These are phyloP conservation scores for Amanita jacksonii DNA, from an alignment of 768 basidiomycete genomes.

Conservation along the genomic window DNA sequence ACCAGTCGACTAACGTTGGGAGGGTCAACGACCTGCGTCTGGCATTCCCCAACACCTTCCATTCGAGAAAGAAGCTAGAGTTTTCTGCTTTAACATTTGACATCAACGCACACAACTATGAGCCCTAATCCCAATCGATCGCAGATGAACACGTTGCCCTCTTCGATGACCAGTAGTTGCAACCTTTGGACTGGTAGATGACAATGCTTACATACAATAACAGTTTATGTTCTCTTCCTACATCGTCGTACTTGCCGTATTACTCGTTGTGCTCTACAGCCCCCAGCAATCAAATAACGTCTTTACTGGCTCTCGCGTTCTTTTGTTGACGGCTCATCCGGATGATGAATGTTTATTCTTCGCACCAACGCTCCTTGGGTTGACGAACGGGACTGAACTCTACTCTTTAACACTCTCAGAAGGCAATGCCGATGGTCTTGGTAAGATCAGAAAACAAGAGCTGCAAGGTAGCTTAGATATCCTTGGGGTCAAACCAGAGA, in stretches of 20 bases:
- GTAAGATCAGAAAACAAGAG: conserved; percentile 48
- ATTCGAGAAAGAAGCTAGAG: too few relatives aligned
- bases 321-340: conserved; percentile 86
- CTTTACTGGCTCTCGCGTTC: conserved; percentile 24
- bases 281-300: conserved; percentile 21
- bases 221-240: conserved; percentile 16
- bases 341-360: conserved; percentile 97
- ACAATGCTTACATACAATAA: too few relatives aligned
- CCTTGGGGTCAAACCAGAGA: conserved; percentile 48
- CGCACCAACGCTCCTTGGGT: conserved; percentile 64
- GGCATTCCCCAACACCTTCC: too few relatives aligned
- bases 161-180: too few relatives aligned
- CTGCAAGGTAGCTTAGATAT: conserved; percentile 53
- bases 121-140: too few relatives aligned
- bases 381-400: conserved; percentile 21
- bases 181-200: conserved; percentile 18
- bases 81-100: too few relatives aligned
- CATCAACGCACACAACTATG: too few relatives aligned
- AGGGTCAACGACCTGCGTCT: too few relatives aligned
- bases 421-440: conserved; percentile 76
- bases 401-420: conserved; percentile 66
- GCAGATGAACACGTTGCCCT: too few relatives aligned
- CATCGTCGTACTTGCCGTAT: conserved; percentile 21
- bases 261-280: conserved; percentile 22
- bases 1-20: too few relatives aligned